Evolutionary conservation across 768 basidiomycete species (phyloP).

Genomic region (Rhizopogon salebrosus): DNA sequence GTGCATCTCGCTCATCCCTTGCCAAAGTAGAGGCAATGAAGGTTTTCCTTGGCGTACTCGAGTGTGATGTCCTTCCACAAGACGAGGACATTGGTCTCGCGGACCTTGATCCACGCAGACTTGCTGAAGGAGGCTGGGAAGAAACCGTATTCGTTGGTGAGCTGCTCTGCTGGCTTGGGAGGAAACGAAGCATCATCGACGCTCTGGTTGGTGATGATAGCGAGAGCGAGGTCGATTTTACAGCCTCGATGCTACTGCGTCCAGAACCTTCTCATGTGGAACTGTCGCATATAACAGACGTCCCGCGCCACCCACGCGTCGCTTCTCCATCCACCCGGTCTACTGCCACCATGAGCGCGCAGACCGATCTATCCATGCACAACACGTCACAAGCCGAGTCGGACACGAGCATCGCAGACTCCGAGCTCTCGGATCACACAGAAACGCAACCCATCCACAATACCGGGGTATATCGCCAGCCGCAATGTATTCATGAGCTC

Average conservation of each 20-base stretch:
- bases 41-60: constrained; percentile 69
- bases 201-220: constrained; percentile 12
- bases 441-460: constrained; percentile 3
- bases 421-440: not conserved
- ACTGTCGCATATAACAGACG: constrained; percentile 22
- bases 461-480: constrained; percentile 6
- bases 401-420: constrained; percentile 4
- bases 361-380: constrained; percentile 27
- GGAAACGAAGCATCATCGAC: constrained; percentile 32
- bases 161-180: constrained; percentile 66
- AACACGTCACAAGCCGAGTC: constrained; percentile 18
- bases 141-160: constrained; percentile 64
- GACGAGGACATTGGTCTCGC: constrained; percentile 63
- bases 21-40: constrained; percentile 64
- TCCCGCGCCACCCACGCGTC: constrained; percentile 26
- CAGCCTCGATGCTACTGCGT: constrained; percentile 19
- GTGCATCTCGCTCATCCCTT: constrained; percentile 30
- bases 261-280: constrained; percentile 12
- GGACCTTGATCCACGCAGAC: constrained; percentile 55
- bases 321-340: constrained; percentile 29
- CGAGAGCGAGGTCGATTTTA: constrained; percentile 15
- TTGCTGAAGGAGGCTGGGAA: constrained; percentile 61
- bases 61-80: constrained; percentile 52
- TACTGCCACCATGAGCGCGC: constrained; percentile 29
- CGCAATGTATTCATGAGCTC: constrained; percentile 55